These are phyloP conservation scores for Eucommia ulmoides DNA, from an alignment of 257 asterid genomes.

Conservation along the genomic window DNA sequence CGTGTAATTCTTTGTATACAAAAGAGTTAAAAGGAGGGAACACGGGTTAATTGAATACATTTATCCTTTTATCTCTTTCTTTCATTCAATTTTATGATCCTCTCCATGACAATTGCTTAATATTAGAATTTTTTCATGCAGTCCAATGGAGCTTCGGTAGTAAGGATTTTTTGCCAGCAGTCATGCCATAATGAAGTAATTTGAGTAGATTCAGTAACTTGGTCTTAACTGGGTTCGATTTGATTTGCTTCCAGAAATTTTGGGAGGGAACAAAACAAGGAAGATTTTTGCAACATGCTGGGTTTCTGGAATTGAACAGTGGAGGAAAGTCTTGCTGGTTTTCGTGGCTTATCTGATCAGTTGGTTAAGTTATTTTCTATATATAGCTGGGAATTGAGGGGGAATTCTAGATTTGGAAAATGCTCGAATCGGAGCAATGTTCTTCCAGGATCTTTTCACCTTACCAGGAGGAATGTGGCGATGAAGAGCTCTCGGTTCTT, in stretches of 20 bases:
- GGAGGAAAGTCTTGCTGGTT: not conserved
- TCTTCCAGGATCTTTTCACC: constrained; percentile 60
- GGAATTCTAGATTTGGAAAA: constrained; percentile 13
- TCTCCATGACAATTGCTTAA: not conserved
- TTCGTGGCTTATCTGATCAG: not conserved
- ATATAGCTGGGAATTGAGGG: constrained; percentile 10
- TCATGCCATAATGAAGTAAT: no score
- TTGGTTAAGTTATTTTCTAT: constrained; percentile 4
- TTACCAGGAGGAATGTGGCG: constrained; percentile 76
- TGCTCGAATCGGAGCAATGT: constrained; percentile 59
- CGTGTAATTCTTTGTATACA: no score
- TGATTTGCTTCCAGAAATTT: not conserved
- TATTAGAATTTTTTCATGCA: not conserved
- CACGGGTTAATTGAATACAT: no score
- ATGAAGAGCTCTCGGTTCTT: constrained; percentile 83
- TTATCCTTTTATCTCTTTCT: no score
- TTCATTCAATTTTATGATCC: no score
- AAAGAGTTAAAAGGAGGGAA: no score
- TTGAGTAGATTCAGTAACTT: no score
- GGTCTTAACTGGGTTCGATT: not conserved
- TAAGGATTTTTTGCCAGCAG: no score
- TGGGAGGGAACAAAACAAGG: not conserved
- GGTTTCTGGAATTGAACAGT: not conserved
- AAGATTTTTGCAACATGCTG: not conserved
- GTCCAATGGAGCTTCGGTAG: not conserved